These are phyloP conservation scores for Geosmithia putterillii DNA, from an alignment of 2,329 filamentous ascomycete species.

Conservation along the genomic window DNA sequence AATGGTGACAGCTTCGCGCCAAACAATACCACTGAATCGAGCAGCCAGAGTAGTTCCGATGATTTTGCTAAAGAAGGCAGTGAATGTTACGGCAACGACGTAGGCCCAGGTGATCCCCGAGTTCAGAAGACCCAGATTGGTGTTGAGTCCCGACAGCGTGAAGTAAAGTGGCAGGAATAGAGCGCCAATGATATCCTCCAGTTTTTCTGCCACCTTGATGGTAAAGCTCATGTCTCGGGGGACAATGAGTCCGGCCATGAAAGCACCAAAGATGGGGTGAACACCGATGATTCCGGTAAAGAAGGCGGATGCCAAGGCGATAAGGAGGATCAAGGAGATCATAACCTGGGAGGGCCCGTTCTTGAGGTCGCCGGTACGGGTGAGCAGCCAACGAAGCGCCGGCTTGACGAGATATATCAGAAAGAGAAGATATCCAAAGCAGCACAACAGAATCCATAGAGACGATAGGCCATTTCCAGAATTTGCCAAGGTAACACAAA, in stretches of 20 bases:
- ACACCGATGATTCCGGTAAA: constrained; percentile 86
- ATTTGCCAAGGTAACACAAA: constrained; percentile 89
- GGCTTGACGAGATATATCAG: constrained; percentile 63
- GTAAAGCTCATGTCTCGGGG: constrained; percentile 84
- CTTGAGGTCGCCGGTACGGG: constrained; percentile 63
- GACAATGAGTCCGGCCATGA: constrained; percentile 79
- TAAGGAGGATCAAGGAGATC: constrained; percentile 68
- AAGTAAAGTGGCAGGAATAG: constrained; percentile 89
- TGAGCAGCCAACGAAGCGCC: constrained; percentile 60
- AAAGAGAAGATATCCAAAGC: constrained; percentile 64
- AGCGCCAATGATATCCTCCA: constrained; percentile 79
- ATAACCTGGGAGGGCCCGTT: constrained; percentile 82
- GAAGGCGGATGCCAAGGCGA: constrained; percentile 69
- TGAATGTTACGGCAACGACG: constrained; percentile 67
- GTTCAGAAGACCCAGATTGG: constrained; percentile 73
- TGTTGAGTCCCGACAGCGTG: constrained; percentile 79
- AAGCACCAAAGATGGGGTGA: constrained; percentile 89
- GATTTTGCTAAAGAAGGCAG: constrained; percentile 80
- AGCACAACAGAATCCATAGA: constrained; percentile 70
- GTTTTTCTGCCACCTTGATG: constrained; percentile 84
- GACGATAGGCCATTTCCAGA: constrained; percentile 72
- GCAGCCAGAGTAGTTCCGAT: constrained; percentile 72
- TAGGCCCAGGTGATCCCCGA: constrained; percentile 81
- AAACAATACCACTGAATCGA: constrained; percentile 62
- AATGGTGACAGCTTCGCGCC: constrained; percentile 82